Base-by-base conservation (phyloP, 768 basidiomycete genomes). In the Leccinum subgranulosum region DNA sequence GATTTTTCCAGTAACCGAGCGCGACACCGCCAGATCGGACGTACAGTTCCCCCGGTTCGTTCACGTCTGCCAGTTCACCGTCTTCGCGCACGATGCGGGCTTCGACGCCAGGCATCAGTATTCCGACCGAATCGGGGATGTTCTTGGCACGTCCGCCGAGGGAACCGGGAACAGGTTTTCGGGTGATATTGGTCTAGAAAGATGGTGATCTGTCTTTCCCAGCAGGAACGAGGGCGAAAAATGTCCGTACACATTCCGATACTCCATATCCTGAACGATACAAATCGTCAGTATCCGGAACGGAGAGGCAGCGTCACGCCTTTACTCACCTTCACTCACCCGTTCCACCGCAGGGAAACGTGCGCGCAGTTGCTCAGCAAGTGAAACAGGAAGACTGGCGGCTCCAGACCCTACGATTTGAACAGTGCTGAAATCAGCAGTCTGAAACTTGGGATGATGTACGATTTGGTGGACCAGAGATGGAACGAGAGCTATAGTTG, bases 1-100 rank as follows among this genome's bases (percentile, higher is more conserved):
- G 80, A 66, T 92, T 87, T 41, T 84, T 82, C 82, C 83, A 86
- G 68, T 92, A 93, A 0, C 90, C 90, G 0, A 83, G 66, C 0
- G 83, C 80, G 29, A 90, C 68, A 59, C 82, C 86, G 0, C 54
- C 66, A 15, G 86, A 80, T 36, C 75, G 76, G 11, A 91, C 65
- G 73, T 80, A 84, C 5, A 92, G 71, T 60, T 92, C 88, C 1
- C 88, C 90, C 0, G 80, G 72, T 66, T 91, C 88, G 61, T 81
- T 76, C 17, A 76, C 56, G 4, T 71, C 77, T 0, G 82, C 85
- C 2, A 84, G 78, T 3, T 71, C 64, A 6, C 86, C 85, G 59
- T 87, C 84, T 15, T 84, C 83, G 1, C 79, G 78, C 15, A 86
- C 61, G 43, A 85, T 74, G 15, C 83, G 80, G 1, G 79, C 88